Conservation (phyloP, 257 asterid genomes). For the Osmanthus fragrans region DNA sequence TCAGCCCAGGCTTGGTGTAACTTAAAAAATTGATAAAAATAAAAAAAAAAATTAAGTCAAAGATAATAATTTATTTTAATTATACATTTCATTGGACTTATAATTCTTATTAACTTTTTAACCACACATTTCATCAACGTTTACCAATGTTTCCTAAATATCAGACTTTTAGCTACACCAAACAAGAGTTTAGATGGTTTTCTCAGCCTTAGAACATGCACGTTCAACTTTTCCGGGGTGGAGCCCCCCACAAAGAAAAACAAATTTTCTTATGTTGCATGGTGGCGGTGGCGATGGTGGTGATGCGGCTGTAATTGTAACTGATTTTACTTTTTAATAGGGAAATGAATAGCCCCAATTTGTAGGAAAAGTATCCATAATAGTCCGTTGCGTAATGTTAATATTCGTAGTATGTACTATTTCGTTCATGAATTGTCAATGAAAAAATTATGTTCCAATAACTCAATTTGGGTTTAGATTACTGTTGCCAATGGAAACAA, state of each 20-base stretch:
- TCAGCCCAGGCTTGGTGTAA: neutral
- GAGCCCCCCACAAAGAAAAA: neutral
- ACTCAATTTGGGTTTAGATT: neutral
- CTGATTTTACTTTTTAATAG: neutral
- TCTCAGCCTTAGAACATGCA: conserved; percentile 77
- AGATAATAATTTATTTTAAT: no score
- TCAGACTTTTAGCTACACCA: no score
- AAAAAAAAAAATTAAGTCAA: no score
- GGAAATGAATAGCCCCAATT: neutral
- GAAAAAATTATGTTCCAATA: no score
- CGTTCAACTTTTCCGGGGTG: conserved; percentile 13
- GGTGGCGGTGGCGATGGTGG: neutral
- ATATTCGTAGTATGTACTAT: no score
- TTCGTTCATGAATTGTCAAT: no score
- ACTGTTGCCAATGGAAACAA: neutral
- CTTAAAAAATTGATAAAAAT: no score
- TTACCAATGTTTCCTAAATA: no score
- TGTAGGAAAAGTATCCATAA: neutral
- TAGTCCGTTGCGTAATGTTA: no score
- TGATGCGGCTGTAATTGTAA: neutral
- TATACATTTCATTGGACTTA: no score
- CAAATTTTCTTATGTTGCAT: neutral
- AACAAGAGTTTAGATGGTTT: neutral
- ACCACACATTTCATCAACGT: no score
- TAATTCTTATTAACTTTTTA: no score